phyloP scores from a whole-genome alignment of 176 grass and related monocot species.

The Tillandsia fasciculata region DNA sequence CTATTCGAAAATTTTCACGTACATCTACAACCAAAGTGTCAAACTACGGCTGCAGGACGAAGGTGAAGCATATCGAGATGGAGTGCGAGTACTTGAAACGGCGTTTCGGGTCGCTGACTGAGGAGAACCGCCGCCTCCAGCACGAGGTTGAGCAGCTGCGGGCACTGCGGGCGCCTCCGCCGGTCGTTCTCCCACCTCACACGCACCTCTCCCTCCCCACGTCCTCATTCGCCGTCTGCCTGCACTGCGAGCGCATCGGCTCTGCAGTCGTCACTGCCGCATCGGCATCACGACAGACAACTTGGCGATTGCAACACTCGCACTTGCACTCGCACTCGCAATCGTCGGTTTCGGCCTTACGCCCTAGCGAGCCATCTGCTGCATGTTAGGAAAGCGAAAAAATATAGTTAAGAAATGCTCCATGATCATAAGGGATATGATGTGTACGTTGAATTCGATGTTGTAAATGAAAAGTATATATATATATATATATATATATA shows the following conservation, averaged over 20 bases:
- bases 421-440: no score
- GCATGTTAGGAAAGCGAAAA: no score
- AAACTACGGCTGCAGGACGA: slow-evolving; percentile 47
- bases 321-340: no score
- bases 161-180: slow-evolving; percentile 70
- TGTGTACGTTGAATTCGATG: no score
- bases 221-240: slow-evolving; percentile 87
- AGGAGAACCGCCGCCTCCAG: slow-evolving; percentile 91
- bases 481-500: no score
- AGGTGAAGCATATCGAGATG: slow-evolving; percentile 98
- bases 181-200: slow-evolving; percentile 86
- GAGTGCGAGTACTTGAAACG: slow-evolving; percentile 97
- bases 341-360: slow-evolving; percentile 15
- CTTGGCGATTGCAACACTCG: no score
- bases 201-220: slow-evolving; percentile 73
- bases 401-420: no score
- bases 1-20: neutral
- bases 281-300: no score
- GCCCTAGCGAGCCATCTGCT: neutral
- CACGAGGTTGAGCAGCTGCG: slow-evolving; percentile 94
- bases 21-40: neutral
- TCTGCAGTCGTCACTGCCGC: slow-evolving; percentile 22
- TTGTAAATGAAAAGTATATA: no score
- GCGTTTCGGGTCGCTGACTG: slow-evolving; percentile 90
- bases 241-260: slow-evolving; percentile 74